These are phyloP conservation scores for Solanum peruvianum DNA, from an alignment of 257 asterid species.

Conservation along the genomic window DNA sequence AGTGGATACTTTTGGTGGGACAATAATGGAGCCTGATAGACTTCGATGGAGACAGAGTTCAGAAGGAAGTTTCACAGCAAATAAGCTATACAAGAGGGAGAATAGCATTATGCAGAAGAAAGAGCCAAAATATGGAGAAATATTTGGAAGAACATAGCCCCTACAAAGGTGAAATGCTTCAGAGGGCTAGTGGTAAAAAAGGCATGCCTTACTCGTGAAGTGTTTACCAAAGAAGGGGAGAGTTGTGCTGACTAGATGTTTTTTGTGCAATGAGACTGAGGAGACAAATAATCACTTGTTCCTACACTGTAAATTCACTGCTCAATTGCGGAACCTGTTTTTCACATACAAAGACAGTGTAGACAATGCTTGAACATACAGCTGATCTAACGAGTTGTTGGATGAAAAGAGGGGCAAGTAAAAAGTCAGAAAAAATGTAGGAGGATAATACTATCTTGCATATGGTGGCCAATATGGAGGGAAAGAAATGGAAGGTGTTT, in stretches of 20 bases:
- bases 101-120: background rate
- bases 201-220: background rate
- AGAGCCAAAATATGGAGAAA: background rate
- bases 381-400: background rate
- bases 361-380: background rate
- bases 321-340: background rate
- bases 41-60: background rate
- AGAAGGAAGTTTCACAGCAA: background rate
- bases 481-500: background rate
- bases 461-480: background rate
- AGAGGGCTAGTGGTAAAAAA: background rate
- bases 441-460: background rate
- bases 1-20: background rate
- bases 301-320: background rate
- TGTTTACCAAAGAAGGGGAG: background rate
- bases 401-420: background rate
- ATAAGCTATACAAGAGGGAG: background rate
- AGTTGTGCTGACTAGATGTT: background rate
- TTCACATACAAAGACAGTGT: background rate
- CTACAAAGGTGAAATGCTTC: background rate
- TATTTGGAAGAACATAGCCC: background rate
- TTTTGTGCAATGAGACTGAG: background rate
- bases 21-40: background rate
- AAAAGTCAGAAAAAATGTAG: background rate
- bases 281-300: background rate